Evolutionary conservation across 192 early-diverging fungal genomes (phyloP).

Genomic region (Rhizoclosmatium globosum): DNA sequence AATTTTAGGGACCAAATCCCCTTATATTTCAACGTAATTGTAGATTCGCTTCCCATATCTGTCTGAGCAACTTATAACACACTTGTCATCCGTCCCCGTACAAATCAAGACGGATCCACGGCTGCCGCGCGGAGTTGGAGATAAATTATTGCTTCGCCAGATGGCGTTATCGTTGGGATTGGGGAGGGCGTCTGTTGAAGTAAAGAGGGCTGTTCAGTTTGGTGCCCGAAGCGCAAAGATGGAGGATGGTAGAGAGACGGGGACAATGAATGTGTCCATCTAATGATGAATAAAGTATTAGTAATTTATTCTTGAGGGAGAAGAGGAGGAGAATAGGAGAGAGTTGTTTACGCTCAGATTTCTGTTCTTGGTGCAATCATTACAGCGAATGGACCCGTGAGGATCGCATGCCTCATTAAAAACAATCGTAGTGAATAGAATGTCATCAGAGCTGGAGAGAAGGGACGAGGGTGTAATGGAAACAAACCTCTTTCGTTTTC

Average conservation of each 20-base stretch:
- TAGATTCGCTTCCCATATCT: slow-evolving; percentile 84
- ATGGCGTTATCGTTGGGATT: slow-evolving; percentile 75
- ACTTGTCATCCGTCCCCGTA: slow-evolving; percentile 73
- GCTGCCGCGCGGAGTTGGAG: slow-evolving; percentile 82
- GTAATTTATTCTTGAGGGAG: not conserved
- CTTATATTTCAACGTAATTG: not conserved
- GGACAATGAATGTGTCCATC: slow-evolving; percentile 20
- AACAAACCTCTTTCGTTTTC: slow-evolving; percentile 11
- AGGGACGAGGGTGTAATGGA: not conserved
- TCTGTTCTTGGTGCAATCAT: slow-evolving; percentile 16
- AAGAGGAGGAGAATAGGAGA: not conserved
- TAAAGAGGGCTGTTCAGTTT: slow-evolving; percentile 98
- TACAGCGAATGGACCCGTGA: not conserved
- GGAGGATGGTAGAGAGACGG: slow-evolving; percentile 54
- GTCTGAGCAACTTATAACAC: slow-evolving; percentile 70
- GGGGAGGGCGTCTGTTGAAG: slow-evolving; percentile 65
- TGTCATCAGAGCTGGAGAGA: slow-evolving; percentile 1
- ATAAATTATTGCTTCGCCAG: slow-evolving; percentile 87
- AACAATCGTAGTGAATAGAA: slow-evolving; percentile 24
- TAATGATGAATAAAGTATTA: not conserved
- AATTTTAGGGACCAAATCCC: not conserved
- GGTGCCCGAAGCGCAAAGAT: slow-evolving; percentile 97
- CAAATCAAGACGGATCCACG: slow-evolving; percentile 84
- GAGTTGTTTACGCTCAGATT: slow-evolving; percentile 10
- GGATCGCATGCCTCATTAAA: not conserved